Base-by-base conservation (phyloP, 176 grass and related monocot genomes). In the Triticum turgidum region DNA sequence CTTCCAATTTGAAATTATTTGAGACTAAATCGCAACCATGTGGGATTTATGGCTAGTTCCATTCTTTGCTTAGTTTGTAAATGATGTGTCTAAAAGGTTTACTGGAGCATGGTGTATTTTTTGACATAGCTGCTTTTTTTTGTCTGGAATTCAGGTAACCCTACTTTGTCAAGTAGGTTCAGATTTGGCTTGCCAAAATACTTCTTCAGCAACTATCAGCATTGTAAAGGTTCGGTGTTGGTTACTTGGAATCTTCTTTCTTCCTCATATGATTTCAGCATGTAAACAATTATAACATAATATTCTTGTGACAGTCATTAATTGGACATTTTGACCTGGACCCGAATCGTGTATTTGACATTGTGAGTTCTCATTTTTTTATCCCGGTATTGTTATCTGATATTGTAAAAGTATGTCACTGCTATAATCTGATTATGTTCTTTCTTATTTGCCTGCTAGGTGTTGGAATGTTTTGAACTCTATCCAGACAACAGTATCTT, bases 321-420 rank as follows among this genome's bases (percentile, higher is more conserved):
- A 99, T 99, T 66, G 97, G 97, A 27, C 97, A 99, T 91, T 99
- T 99, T 87, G 97, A 99, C 88, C 77, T 99, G 90, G 97, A 99
- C 27, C 94, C 97, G 6, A 99, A 99, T 89, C 97, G 90, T 76
- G 94, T 97, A 73, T 99, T 96, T 91, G 94, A 99, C 86, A 96
- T 99, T 89, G 97, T 99, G 91, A 99, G 97, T 90, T 69, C 71
- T 81, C 35, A 61, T 82, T 90, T 84, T 17, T 69, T 86, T 59
- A 27, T 37, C 22, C 35, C 14, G 13, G 79, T 82, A 58, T 51
- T 85, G 59, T 68, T 45, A 22, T 39, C 21, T 65, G 24, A 65
- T 42, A 18, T 77, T 67, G 62, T 54, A 33, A 22, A 87, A 69
- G 18, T 39, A 62, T 79, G 68, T 45, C 61, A 20, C 77, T 51